Base-by-base conservation (phyloP, 805 yeast species). In the Brettanomyces nanus region DNA sequence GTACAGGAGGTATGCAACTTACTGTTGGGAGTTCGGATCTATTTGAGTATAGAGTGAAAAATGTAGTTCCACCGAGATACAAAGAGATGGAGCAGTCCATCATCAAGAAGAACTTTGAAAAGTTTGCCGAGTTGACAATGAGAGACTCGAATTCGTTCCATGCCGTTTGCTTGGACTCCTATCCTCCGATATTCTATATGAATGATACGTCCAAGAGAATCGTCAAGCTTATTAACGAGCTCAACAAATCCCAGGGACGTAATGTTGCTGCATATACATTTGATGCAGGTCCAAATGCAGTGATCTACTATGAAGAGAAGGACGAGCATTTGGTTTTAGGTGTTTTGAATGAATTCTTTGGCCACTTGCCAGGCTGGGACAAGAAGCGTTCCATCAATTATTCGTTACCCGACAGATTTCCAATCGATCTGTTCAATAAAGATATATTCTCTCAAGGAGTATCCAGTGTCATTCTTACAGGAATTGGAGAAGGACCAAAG, bases 261-360 rank as follows among this genome's bases (percentile, higher is more conserved):
- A 71, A 72, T 10, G 71, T 90, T 39, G 98, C 95, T 10, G 97
- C 97, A 28, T 92, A 92, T 62, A 92, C 99, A 2, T 92, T 83
- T 55, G 99, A 92, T 61, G 99, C 99, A 23, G 99, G 99, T 56
- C 98, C 99, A 62, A 92, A 92, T 63, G 95, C 97, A 17, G 99
- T 92, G 32, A 73, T 92, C 44, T 92, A 92, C 65, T 92, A 92
- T 58, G 77, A 80, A 56, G 73, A 72, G 47, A 68, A 77, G 52
- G 75, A 90, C 61, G 95, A 87, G 62, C 50, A 63, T n/a, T 69
- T 66, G 44, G 78, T 92, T 5, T 71, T 90, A 49, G 80, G 87
- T 3, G 68, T 85, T 46, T 63, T 92, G 42, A 66, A 79, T 59
- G 65, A 69, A 40, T 69, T 74, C 45, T 79, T 86, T 53, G 60